Base-by-base conservation (phyloP, 805 yeast genomes). In the Lachancea dasiensis region DNA sequence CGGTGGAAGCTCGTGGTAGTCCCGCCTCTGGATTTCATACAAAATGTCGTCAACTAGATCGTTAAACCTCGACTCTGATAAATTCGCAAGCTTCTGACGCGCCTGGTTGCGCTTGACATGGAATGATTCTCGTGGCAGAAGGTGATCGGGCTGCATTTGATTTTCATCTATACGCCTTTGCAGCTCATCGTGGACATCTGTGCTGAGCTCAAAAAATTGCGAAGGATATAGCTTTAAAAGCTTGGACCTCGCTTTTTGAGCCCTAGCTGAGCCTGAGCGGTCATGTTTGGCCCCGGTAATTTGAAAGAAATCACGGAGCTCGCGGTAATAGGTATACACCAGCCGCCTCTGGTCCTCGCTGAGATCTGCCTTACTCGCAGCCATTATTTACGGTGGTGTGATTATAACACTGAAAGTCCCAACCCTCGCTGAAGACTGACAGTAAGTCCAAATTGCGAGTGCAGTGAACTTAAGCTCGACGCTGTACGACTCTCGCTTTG, bases 71-170 rank as follows among this genome's bases (percentile, higher is more conserved):
- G 79, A 60, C 34, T 79, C 78, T 2, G 95, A 92, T 41, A 92
- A 72, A 34, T 84, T 77, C 4, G 96, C 81, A 49, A 92, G 71
- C 63, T 89, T 90, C 60, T 85, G 85, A 51, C 99, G 73, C 2
- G 98, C 97, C 60, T 87, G 95, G 56, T 92, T 94, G 54, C 99
- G 75, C 56, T 87, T 89, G 29, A 95, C 89, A 60, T 92, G 98
- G 63, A 86, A 86, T 14, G 72, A 70, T 5, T 74, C 68, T 50
- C 77, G 75, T 5, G 95, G 89, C 27, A 78, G 68, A 37, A 90
- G 68, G 51, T 72, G 77, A 38, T 75, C 77, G 1, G 83, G 79
- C 47, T 74, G 75, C 21, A 72, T 68, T 36, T 73, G 65, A 26
- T 73, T 68, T 48, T 79, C 81, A 47, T 68, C 75, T 28, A 74